Percentiles rank a stretch among this genome's conserved stretches.
Conservation (phyloP, 768 basidiomycete species). For the Pleurotus ostreatus region DNA sequence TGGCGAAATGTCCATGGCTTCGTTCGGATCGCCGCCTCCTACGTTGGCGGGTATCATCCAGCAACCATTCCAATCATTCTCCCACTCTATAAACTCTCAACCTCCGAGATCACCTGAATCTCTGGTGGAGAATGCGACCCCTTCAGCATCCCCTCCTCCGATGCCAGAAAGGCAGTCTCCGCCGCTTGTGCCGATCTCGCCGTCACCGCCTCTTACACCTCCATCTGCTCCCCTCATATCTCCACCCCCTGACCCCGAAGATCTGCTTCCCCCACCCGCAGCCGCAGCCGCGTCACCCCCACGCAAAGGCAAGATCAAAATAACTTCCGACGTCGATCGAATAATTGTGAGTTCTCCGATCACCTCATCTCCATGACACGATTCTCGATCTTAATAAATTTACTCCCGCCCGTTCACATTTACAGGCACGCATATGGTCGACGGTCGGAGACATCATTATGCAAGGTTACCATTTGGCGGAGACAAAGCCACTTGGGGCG, state of each 20-base stretch:
- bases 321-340: slow-evolving; percentile 62
- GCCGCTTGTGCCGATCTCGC: not conserved
- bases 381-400: not conserved
- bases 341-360: slow-evolving; percentile 46
- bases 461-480: slow-evolving; percentile 38
- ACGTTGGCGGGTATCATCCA: slow-evolving; percentile 6
- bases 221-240: not conserved
- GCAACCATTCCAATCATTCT: not conserved
- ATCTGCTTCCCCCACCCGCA: slow-evolving; percentile 3
- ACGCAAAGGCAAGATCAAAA: slow-evolving; percentile 34
- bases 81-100: not conserved
- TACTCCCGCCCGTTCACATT: not conserved
- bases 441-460: slow-evolving; percentile 62
- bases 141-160: not conserved
- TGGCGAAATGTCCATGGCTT: slow-evolving; percentile 44
- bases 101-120: not conserved
- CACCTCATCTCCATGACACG: not conserved
- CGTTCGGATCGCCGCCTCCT: slow-evolving; percentile 33
- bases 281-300: slow-evolving; percentile 8
- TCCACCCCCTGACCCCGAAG: not conserved
- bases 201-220: not conserved
- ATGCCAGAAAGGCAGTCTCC: not conserved
- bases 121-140: not conserved
- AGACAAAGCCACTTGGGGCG: slow-evolving; percentile 41
- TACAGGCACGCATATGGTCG: slow-evolving; percentile 65